A percentile compares a stretch with the other conserved stretches of the same genome.
Evolutionary conservation across 306 rosid genomes (phyloP).

Genomic region (barrel medic (Medicago truncatula)): MtrunA17r5.0-ANR NC_053046.1:28729501-28730000

Average conservation of each 20-base stretch:
- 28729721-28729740: too few relatives aligned
- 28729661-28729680: too few relatives aligned
- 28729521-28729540: background rate
- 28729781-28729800: constrained; percentile 14
- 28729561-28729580: constrained; percentile 13
- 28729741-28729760: too few relatives aligned
- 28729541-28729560: constrained; percentile 8
- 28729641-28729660: too few relatives aligned
- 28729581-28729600: constrained; percentile 29
- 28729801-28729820: constrained; percentile 34
- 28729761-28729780: too few relatives aligned
- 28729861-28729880: constrained; percentile 80
- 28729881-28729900: constrained; percentile 82
- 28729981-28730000: constrained; percentile 30
- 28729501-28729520: background rate
- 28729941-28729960: constrained; percentile 35
- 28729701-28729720: too few relatives aligned
- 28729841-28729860: constrained; percentile 83
- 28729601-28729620: constrained; percentile 27
- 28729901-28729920: constrained; percentile 79
- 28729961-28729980: constrained; percentile 32
- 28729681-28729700: too few relatives aligned
- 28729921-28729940: constrained; percentile 41
- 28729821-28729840: constrained; percentile 76
- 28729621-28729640: constrained; percentile 4